These are phyloP conservation scores for Saturnispora diversa DNA, from an alignment of 805 yeast species.

Conservation along the genomic window DNA sequence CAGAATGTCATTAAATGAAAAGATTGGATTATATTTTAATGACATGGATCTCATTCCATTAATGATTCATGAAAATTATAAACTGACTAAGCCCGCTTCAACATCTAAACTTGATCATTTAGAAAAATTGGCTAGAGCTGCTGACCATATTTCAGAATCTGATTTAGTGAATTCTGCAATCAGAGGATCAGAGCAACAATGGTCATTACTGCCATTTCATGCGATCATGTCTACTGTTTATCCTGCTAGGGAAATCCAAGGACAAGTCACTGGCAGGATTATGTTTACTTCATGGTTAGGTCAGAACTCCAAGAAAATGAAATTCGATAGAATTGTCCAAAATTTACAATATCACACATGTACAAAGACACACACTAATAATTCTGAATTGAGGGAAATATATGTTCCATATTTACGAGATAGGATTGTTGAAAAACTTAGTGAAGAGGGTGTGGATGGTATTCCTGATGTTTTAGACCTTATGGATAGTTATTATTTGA, in stretches of 20 bases:
- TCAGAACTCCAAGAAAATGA: conserved; percentile 76
- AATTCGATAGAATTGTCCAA: conserved; percentile 69
- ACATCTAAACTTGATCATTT: conserved; percentile 45
- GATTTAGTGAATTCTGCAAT: conserved; percentile 77
- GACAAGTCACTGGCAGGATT: conserved; percentile 58
- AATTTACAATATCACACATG: conserved; percentile 86
- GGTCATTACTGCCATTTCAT: conserved; percentile 90
- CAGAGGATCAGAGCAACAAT: conserved; percentile 85
- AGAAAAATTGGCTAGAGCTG: conserved; percentile 63
- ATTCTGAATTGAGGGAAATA: conserved; percentile 63
- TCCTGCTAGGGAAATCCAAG: conserved; percentile 71
- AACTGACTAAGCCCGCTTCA: conserved; percentile 50
- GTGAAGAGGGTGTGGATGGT: conserved; percentile 50
- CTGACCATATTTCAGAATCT: conserved; percentile 78
- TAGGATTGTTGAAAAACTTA: conserved; percentile 51
- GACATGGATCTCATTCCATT: conserved; percentile 92
- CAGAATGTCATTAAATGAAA: conserved; percentile 61
- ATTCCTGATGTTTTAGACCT: conserved; percentile 55
- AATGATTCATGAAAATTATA: conserved; percentile 93
- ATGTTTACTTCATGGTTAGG: conserved; percentile 86
- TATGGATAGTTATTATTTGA: conserved; percentile 79
- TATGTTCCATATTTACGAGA: conserved; percentile 60
- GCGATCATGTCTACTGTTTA: conserved; percentile 77
- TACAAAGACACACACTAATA: conserved; percentile 68
- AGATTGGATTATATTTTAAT: conserved; percentile 82